Evolutionary conservation across 495 filamentous ascomycete species (phyloP).

Genomic region (Penicillium arizonense): DNA sequence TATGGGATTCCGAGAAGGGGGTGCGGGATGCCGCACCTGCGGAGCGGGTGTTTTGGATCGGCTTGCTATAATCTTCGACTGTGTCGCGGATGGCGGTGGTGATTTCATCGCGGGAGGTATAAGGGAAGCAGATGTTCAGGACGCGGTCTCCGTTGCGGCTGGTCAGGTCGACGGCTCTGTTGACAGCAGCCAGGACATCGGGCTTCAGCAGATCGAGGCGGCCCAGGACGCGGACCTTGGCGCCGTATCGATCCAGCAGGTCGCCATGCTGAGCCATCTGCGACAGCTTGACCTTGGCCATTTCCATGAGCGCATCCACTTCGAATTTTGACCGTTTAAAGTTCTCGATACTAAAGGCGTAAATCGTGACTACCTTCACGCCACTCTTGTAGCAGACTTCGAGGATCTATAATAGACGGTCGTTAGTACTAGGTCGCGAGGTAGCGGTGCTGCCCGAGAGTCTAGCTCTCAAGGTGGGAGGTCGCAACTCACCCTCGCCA

Average conservation of each 20-base stretch:
- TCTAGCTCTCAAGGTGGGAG: conserved; percentile 2
- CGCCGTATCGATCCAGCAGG: conserved; percentile 89
- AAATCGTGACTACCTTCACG: conserved; percentile 91
- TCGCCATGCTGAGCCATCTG: conserved; percentile 93
- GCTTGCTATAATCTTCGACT: conserved; percentile 75
- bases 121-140: conserved; percentile 95
- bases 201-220: conserved; percentile 74
- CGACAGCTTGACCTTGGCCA: conserved; percentile 89
- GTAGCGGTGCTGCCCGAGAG: conserved; percentile 1
- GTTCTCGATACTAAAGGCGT: conserved; percentile 98
- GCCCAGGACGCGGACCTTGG: conserved; percentile 78
- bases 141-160: conserved; percentile 77
- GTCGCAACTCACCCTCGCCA: conserved; percentile 63
- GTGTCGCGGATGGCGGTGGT: conserved; percentile 86
- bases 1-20: conserved; percentile 82
- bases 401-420: conserved; percentile 61
- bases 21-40: conserved; percentile 46
- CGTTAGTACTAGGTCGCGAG: not conserved
- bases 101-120: conserved; percentile 95
- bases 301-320: conserved; percentile 95
- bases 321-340: conserved; percentile 98
- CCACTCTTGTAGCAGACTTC: conserved; percentile 98
- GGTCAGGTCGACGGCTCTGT: conserved; percentile 79
- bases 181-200: conserved; percentile 85
- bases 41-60: conserved; percentile 43